Evolutionary conservation across 805 yeast genomes (phyloP), one percentile per base, ranked within the genome.

Genomic region (Candida sakaeoensis): DNA sequence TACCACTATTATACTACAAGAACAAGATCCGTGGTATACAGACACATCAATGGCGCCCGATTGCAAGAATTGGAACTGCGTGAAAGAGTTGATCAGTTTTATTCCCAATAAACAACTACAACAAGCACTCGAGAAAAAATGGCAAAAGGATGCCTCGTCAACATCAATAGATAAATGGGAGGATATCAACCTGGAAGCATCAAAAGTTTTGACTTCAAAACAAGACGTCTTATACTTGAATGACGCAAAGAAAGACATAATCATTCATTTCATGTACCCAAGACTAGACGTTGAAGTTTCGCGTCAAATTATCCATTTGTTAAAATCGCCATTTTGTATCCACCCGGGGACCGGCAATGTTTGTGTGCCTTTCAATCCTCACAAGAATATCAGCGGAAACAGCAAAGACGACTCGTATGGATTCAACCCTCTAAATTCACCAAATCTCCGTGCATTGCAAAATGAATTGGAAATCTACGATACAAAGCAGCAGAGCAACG

Each of bases 301-400:
- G 6, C 76, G 82, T 49, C 93, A 85, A 58, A 72, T 90, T 54
- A 87, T 82, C 63, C 99, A 93, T 68, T 80, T 93, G 63, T 74
- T 93, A 52, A 93, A 93, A 58, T 85, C 97, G 1, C 99, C 99
- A 13, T 93, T 93, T 59, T 91, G 98, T 67, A 81, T 93, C 31
- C 99, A 93, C 60, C 99, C 99, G 2, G 82, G 88, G 2, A 93
- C 99, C 0, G 96, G 96, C 6, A 84, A 86, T 52, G 85, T 93
- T 3, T 93, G 98, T 76, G 96, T 93, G 6, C 96, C 98, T 0
- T 83, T 78, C 47, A 79, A 77, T 50, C 80, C 82, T 1, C 41
- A 46, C 3, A 55, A 63, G 28, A 68, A 66, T 46, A 48, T 68
- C 25, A 54, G 62, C 6, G 54, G 51, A 14, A 56, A 63, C 37